phyloP scores from a whole-genome alignment of 768 basidiomycete genomes.

The Boletus reticulatus region DNA sequence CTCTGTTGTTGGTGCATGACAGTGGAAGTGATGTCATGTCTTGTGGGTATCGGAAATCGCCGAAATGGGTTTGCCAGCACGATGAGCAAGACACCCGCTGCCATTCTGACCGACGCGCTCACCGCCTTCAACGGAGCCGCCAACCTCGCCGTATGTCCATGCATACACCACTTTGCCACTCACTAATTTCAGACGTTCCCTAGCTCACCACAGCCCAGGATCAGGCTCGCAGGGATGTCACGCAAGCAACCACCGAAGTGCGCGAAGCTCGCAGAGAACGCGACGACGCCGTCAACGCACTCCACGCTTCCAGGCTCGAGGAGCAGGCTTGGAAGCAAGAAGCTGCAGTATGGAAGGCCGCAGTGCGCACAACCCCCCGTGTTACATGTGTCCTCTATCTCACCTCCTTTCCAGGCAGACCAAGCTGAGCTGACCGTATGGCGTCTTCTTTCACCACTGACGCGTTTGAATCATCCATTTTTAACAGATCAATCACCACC shows the following conservation, averaged over 20 bases:
- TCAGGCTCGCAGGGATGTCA: slow-evolving; percentile 52
- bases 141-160: slow-evolving; percentile 36
- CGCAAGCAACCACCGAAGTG: slow-evolving; percentile 44
- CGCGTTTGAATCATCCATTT: neutral
- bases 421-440: slow-evolving; percentile 58
- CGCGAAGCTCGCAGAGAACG: slow-evolving; percentile 50
- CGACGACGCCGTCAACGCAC: slow-evolving; percentile 44
- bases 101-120: slow-evolving; percentile 42
- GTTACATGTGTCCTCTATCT: slow-evolving; percentile 10
- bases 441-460: neutral
- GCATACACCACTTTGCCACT: neutral
- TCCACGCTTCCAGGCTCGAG: slow-evolving; percentile 46
- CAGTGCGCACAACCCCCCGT: slow-evolving; percentile 39
- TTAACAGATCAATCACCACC: slow-evolving; percentile 55
- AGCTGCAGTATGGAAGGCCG: slow-evolving; percentile 39
- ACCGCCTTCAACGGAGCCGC: slow-evolving; percentile 40
- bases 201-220: slow-evolving; percentile 58
- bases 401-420: slow-evolving; percentile 38
- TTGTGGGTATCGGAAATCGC: slow-evolving; percentile 16
- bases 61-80: slow-evolving; percentile 19
- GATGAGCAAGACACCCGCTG: slow-evolving; percentile 35
- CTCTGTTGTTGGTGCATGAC: slow-evolving; percentile 8
- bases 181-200: slow-evolving; percentile 1
- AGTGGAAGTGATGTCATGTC: slow-evolving; percentile 10
- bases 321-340: slow-evolving; percentile 48